A percentile compares a stretch with the other conserved stretches of the same genome.
Evolutionary conservation across 2,329 filamentous ascomycete genomes (phyloP).

Genomic region (Pseudocercospora fijiensis): DNA sequence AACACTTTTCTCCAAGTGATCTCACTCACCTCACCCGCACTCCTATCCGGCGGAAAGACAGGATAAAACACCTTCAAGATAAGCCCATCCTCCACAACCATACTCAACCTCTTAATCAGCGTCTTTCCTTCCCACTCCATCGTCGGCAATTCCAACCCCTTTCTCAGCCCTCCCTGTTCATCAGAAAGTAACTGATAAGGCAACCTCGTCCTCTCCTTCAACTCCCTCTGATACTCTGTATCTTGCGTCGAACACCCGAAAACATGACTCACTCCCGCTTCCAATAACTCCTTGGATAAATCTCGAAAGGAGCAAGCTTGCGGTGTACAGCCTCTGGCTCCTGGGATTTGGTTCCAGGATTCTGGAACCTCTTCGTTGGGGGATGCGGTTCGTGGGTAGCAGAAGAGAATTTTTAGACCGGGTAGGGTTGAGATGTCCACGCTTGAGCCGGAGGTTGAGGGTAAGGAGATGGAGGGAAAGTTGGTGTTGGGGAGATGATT

Average conservation of each 20-base stretch:
- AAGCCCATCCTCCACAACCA: conserved; percentile 43
- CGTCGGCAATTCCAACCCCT: conserved; percentile 40
- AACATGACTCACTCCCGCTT: conserved; percentile 37
- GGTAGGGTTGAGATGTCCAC: conserved; percentile 40
- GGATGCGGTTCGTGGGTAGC: conserved; percentile 44
- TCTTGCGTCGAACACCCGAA: conserved; percentile 45
- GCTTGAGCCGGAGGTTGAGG: conserved; percentile 39
- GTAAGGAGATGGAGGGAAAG: conserved; percentile 39
- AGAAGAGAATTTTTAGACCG: conserved; percentile 45
- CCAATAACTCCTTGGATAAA: conserved; percentile 32
- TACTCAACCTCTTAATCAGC: conserved; percentile 42
- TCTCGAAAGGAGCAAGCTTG: conserved; percentile 49
- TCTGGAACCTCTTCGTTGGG: conserved; percentile 43
- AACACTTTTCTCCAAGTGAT: no score
- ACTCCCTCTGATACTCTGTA: conserved; percentile 44
- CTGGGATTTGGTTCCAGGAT: conserved; percentile 46
- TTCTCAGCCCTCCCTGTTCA: conserved; percentile 39
- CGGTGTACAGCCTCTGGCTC: conserved; percentile 47
- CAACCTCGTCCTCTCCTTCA: conserved; percentile 41
- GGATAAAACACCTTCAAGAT: conserved; percentile 47
- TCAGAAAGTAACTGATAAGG: conserved; percentile 46
- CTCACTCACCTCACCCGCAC: conserved; percentile 42
- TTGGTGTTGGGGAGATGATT: conserved; percentile 37
- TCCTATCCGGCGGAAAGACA: conserved; percentile 46
- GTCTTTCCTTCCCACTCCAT: conserved; percentile 43